These are phyloP conservation scores for Barbarea vulgaris DNA, from an alignment of 345 rosid species.

Conservation along the genomic window DNA sequence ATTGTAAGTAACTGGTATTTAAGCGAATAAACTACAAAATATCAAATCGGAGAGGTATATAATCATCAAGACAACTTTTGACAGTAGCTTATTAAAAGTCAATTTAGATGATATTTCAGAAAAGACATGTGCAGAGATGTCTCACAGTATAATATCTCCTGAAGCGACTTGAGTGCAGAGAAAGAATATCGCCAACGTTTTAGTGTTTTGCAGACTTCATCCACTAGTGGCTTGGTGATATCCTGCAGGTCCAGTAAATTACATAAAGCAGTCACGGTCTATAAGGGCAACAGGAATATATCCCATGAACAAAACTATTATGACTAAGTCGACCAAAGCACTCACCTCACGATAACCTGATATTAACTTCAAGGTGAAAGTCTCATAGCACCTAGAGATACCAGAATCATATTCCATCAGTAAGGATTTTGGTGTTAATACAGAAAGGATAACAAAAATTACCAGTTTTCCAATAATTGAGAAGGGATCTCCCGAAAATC, in stretches of 20 bases:
- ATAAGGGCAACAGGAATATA: constrained; percentile 6
- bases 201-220: constrained; percentile 74
- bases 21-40: background rate
- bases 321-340: constrained; percentile 12
- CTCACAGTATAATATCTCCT: constrained; percentile 94
- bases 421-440: constrained; percentile 8
- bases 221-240: constrained; percentile 78
- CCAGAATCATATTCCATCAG: constrained; percentile 24
- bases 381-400: constrained; percentile 84
- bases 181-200: constrained; percentile 82
- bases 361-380: constrained; percentile 81
- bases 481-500: constrained; percentile 97
- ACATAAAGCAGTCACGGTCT: constrained; percentile 11
- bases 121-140: constrained; percentile 14
- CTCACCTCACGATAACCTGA: constrained; percentile 95
- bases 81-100: background rate
- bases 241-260: constrained; percentile 54
- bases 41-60: constrained; percentile 2
- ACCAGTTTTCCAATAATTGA: constrained; percentile 81
- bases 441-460: constrained; percentile 18
- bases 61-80: background rate
- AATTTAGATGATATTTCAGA: background rate
- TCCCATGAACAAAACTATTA: background rate
- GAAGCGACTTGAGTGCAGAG: constrained; percentile 86
- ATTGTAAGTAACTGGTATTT: background rate